These are phyloP conservation scores for Pseudopyricularia javanii DNA, from an alignment of 2,329 filamentous ascomycete species.

Conservation along the genomic window DNA sequence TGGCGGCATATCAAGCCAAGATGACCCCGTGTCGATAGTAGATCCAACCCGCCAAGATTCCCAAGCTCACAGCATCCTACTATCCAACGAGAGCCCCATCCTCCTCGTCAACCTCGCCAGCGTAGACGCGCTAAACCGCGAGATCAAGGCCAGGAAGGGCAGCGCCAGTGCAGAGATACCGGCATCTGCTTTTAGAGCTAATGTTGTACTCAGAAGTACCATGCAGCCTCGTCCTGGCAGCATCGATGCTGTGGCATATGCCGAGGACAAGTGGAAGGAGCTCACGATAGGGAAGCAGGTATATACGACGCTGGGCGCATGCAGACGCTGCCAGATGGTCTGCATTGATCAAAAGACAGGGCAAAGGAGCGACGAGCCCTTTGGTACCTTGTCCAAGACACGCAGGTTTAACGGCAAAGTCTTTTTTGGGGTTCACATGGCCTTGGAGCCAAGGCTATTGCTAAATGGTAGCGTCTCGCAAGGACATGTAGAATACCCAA, in stretches of 20 bases:
- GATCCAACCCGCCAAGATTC: constrained; percentile 40
- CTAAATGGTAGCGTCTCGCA: constrained; percentile 5
- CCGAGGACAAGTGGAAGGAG: constrained; percentile 66
- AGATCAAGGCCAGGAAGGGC: constrained; percentile 46
- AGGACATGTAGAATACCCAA: constrained; percentile 23
- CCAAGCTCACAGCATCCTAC: constrained; percentile 42
- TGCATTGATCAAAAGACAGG: constrained; percentile 82
- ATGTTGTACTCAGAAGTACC: constrained; percentile 58
- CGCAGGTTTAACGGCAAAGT: constrained; percentile 74
- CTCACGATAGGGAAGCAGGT: constrained; percentile 52
- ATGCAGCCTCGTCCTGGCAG: constrained; percentile 14
- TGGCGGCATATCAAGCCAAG: background rate
- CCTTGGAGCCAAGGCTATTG: constrained; percentile 21
- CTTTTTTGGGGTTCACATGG: constrained; percentile 78
- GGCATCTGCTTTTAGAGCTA: constrained; percentile 74
- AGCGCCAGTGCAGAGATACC: constrained; percentile 44
- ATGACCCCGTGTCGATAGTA: constrained; percentile 27
- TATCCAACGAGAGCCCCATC: constrained; percentile 92
- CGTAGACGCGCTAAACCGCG: constrained; percentile 62
- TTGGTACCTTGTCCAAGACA: constrained; percentile 77
- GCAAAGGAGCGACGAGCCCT: constrained; percentile 70
- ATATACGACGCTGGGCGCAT: constrained; percentile 68
- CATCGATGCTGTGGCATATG: constrained; percentile 37
- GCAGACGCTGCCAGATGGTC: constrained; percentile 89
- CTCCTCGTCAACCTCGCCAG: constrained; percentile 72